Conservation (phyloP, 108 stramenopile species). For the Tribonema minus region DNA sequence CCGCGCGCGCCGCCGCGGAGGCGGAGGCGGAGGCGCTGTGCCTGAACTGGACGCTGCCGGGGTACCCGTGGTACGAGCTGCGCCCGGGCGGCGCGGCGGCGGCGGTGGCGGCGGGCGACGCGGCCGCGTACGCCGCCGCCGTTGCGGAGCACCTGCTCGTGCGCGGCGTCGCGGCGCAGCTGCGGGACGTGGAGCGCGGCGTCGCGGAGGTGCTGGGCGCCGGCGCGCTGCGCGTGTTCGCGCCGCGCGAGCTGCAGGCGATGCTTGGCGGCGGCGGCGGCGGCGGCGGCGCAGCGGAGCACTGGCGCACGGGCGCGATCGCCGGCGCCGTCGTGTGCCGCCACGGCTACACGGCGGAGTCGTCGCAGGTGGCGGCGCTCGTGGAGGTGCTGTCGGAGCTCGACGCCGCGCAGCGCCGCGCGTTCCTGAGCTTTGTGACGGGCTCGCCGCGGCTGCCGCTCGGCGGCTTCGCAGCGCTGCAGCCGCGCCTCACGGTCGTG, state of each 20-base stretch:
- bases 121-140: constrained; percentile 19
- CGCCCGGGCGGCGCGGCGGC: background rate
- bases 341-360: constrained; percentile 15
- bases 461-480: constrained; percentile 37
- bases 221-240: too few relatives aligned
- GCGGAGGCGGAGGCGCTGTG: constrained; percentile 13
- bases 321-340: constrained; percentile 13
- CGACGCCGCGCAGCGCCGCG: background rate
- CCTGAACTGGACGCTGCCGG: constrained; percentile 35
- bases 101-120: constrained; percentile 1
- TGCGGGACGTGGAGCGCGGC: constrained; percentile 4
- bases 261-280: too few relatives aligned
- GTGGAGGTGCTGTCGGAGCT: background rate
- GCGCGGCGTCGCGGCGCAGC: constrained; percentile 11
- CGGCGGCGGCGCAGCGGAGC: too few relatives aligned
- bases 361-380: constrained; percentile 2
- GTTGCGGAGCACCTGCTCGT: constrained; percentile 20
- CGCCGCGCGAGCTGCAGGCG: too few relatives aligned
- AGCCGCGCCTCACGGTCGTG: constrained; percentile 39
- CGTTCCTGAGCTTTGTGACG: constrained; percentile 25
- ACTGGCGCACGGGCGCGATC: too few relatives aligned
- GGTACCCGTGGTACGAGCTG: constrained; percentile 32
- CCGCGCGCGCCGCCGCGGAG: background rate
- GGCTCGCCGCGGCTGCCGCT: constrained; percentile 34
- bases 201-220: too few relatives aligned